These are phyloP conservation scores for Paulinella micropora DNA, from an alignment of 78 protist species.

Conservation along the genomic window DNA sequence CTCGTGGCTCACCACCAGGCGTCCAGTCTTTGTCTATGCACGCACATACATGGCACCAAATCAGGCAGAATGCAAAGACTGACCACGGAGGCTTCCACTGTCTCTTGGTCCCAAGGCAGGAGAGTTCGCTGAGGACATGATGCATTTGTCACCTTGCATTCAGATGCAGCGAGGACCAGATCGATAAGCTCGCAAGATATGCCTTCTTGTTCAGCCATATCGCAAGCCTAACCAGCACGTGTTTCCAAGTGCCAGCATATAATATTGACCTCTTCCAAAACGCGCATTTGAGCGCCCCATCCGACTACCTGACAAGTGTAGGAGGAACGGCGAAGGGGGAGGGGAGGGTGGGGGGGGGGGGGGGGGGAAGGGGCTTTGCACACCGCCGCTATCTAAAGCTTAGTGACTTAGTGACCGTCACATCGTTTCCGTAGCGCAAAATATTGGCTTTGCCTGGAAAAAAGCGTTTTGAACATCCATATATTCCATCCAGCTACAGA, in stretches of 20 bases:
- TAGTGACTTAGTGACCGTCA: no score
- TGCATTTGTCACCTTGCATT: neutral
- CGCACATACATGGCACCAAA: no score
- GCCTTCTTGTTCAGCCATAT: neutral
- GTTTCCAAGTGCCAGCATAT: neutral
- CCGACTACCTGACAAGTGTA: no score
- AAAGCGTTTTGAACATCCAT: no score
- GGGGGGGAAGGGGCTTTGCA: no score
- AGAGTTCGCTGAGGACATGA: neutral
- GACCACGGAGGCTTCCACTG: neutral
- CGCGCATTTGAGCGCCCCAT: slow-evolving; percentile 17
- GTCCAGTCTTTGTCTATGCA: no score
- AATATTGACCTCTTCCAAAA: neutral
- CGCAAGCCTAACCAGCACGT: neutral
- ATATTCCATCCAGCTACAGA: no score
- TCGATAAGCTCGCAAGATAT: neutral
- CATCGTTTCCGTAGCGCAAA: neutral
- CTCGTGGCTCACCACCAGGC: no score
- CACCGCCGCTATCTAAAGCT: no score
- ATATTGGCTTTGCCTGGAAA: neutral
- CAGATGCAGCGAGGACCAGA: neutral
- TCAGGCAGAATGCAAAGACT: no score
- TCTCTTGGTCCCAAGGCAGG: neutral
- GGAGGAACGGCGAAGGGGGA: no score
- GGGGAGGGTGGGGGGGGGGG: no score